Percentiles rank a stretch among this genome's conserved stretches.
phyloP scores from a whole-genome alignment of 352 stramenopile genomes.

The Globisporangium takayamanum region DNA sequence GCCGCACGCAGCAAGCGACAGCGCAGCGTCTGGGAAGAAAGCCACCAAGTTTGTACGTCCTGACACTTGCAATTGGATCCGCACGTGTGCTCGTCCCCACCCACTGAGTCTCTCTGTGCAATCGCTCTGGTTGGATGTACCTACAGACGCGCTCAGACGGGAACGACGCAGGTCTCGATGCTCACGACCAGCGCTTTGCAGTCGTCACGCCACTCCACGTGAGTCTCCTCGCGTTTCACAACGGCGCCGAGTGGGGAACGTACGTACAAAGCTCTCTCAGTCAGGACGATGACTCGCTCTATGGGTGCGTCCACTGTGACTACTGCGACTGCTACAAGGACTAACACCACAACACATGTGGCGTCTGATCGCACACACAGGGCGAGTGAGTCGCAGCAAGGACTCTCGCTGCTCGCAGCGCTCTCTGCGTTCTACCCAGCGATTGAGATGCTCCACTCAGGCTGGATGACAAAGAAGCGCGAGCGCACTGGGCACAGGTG shows the following conservation, averaged over 20 bases:
- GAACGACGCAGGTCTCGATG: slow-evolving; percentile 40
- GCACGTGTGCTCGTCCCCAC: neutral
- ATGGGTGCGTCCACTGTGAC: neutral
- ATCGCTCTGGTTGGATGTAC: neutral
- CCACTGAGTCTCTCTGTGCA: neutral
- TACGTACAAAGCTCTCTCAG: slow-evolving; percentile 12
- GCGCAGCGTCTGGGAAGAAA: slow-evolving; percentile 24
- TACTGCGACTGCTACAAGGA: neutral
- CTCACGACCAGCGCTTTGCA: slow-evolving; percentile 72
- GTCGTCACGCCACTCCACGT: slow-evolving; percentile 66
- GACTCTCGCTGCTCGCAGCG: slow-evolving; percentile 61
- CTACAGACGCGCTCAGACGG: slow-evolving; percentile 48
- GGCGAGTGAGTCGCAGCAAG: slow-evolving; percentile 68
- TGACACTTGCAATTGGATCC: neutral
- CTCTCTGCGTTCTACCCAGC: slow-evolving; percentile 73
- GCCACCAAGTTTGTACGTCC: slow-evolving; percentile 50
- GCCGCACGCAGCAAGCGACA: slow-evolving; percentile 14
- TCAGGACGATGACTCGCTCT: too few species aligned
- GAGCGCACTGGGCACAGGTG: slow-evolving; percentile 62
- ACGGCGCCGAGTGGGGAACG: slow-evolving; percentile 58
- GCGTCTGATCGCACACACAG: slow-evolving; percentile 13
- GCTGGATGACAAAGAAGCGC: slow-evolving; percentile 69
- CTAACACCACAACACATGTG: neutral
- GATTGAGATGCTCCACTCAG: slow-evolving; percentile 60
- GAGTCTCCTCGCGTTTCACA: slow-evolving; percentile 68